Percentiles rank a stretch among this genome's conserved stretches.
These are phyloP conservation scores for Geosmithia morbida DNA, from an alignment of 2,329 filamentous ascomycete species.

Conservation along the genomic window DNA sequence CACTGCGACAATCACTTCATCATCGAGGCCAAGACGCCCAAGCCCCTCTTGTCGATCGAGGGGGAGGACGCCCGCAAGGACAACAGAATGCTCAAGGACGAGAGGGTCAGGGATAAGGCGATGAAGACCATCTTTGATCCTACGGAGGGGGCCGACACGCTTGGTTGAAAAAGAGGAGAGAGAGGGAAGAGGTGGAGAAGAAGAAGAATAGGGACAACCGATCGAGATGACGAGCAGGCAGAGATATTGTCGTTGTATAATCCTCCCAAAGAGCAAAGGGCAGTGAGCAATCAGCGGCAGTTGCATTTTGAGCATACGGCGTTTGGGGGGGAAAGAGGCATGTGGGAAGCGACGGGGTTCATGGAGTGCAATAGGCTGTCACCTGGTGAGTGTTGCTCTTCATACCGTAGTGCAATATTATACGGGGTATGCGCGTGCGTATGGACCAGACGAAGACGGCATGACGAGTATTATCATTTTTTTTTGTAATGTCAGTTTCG, in stretches of 20 bases:
- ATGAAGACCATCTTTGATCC: constrained; percentile 61
- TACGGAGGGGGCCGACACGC: constrained; percentile 55
- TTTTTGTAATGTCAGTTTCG: constrained; percentile 19
- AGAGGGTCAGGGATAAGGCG: constrained; percentile 50
- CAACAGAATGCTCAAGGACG: constrained; percentile 84
- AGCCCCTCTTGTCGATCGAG: constrained; percentile 73
- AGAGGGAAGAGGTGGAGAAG: not conserved
- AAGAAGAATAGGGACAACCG: not conserved
- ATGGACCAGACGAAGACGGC: not conserved
- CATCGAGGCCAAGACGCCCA: constrained; percentile 72
- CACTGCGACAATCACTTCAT: constrained; percentile 99
- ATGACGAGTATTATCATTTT: constrained; percentile 10
- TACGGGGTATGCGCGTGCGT: not conserved
- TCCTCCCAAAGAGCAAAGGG: too few relatives aligned
- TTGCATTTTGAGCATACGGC: constrained; percentile 3
- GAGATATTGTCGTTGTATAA: not conserved
- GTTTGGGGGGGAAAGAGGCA: not conserved
- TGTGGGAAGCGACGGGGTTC: not conserved
- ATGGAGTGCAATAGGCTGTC: not conserved
- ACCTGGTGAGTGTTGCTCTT: not conserved
- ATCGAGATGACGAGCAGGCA: not conserved
- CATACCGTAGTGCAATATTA: not conserved
- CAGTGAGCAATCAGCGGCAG: not conserved
- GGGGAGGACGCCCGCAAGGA: constrained; percentile 82
- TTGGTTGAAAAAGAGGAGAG: constrained; percentile 41